phyloP scores from a whole-genome alignment of 345 rosid species.

The Dovyalis caffra region DNA sequence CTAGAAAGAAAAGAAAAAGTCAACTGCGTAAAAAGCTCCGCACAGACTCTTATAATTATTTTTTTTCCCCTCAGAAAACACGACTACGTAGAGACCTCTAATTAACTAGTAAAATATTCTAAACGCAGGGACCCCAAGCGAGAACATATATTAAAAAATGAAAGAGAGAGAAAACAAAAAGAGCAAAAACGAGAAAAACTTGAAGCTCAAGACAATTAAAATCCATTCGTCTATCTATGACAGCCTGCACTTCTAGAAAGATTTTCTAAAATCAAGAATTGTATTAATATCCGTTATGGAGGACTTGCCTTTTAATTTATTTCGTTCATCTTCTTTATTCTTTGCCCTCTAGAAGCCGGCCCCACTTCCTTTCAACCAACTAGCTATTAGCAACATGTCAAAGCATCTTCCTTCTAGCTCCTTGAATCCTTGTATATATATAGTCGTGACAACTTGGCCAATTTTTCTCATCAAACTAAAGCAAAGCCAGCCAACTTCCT shows the following conservation, averaged over 20 bases:
- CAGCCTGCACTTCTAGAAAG: constrained; percentile 1
- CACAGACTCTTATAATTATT: no score
- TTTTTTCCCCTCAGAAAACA: no score
- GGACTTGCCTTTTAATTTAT: neutral
- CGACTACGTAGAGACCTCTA: no score
- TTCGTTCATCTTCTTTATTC: neutral
- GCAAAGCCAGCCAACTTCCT: neutral
- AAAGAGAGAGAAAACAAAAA: no score
- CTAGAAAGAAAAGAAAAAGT: no score
- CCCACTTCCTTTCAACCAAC: neutral
- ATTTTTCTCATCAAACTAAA: neutral
- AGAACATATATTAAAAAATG: no score
- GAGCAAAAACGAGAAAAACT: neutral
- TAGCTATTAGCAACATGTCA: neutral
- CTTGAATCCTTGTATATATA: neutral
- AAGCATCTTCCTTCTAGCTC: neutral
- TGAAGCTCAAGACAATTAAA: neutral
- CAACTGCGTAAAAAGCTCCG: no score
- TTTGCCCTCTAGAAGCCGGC: constrained; percentile 1
- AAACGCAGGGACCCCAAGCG: no score
- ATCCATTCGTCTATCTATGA: neutral
- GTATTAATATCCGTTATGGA: neutral
- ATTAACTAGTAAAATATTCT: no score
- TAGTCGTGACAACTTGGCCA: neutral
- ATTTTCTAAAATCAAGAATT: neutral